Conservation (phyloP, 73 alveolate species). For the Tetrahymena elliotti region DNA sequence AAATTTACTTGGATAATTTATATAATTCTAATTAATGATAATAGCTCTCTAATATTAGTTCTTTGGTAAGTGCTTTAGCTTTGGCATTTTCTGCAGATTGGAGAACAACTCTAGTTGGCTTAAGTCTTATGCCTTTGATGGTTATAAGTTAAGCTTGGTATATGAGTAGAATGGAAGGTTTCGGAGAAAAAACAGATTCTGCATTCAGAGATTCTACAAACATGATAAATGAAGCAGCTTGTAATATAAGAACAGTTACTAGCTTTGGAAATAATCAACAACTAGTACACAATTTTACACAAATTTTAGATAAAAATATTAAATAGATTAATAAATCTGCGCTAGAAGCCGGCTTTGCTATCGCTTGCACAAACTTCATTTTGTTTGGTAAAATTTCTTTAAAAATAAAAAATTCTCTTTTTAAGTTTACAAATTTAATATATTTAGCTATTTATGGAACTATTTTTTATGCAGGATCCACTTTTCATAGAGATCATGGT, state of each 20-base stretch:
- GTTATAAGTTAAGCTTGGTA: background rate
- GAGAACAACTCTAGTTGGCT: background rate
- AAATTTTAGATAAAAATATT: background rate
- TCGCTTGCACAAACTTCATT: background rate
- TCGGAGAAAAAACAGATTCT: slow-evolving; percentile 24
- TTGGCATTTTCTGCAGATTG: background rate
- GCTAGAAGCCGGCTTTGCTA: background rate
- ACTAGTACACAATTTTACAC: background rate
- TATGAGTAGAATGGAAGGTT: slow-evolving; percentile 37
- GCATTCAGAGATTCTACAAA: slow-evolving; percentile 74
- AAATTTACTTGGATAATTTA: background rate
- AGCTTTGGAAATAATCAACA: slow-evolving; percentile 68
- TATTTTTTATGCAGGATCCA: slow-evolving; percentile 1
- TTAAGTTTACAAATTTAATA: background rate
- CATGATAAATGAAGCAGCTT: slow-evolving; percentile 71
- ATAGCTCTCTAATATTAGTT: background rate
- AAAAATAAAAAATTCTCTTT: background rate
- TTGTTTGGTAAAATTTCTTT: background rate
- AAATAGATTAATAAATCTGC: background rate
- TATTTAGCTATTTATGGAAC: background rate
- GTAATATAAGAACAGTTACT: slow-evolving; percentile 73
- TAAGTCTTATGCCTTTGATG: background rate
- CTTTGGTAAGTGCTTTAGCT: background rate
- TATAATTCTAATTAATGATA: background rate
- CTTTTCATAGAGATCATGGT: background rate